Percentiles rank a stretch among this genome's conserved stretches.
phyloP scores from a whole-genome alignment of 2,329 filamentous ascomycete species.

The Dendrostoma leiphaemia region DNA sequence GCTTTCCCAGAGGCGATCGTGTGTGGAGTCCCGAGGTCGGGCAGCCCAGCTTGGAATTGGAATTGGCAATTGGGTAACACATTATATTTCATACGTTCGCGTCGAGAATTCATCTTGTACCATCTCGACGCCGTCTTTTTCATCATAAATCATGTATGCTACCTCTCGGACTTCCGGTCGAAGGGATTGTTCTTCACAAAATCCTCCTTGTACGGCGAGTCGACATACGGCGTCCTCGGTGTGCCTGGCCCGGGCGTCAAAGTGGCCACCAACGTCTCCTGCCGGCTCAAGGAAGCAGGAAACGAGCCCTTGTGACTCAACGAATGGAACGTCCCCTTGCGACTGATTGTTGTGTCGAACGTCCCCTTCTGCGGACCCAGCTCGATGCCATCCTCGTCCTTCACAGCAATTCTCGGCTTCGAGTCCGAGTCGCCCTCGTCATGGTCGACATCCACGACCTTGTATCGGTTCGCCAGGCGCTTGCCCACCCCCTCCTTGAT shows the following conservation, averaged over 20 bases:
- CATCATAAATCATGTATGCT: too few species aligned
- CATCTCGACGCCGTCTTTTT: too few species aligned
- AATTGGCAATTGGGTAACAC: too few species aligned
- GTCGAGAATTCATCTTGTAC: too few species aligned
- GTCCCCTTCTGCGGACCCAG: not conserved
- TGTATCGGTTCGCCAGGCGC: conserved; percentile 13
- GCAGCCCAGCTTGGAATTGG: too few species aligned
- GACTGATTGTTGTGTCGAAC: not conserved
- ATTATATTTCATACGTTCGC: too few species aligned
- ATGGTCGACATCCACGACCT: conserved; percentile 9
- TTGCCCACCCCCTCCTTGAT: conserved; percentile 14
- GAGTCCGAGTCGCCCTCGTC: not conserved
- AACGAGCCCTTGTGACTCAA: not conserved
- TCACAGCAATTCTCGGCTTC: not conserved
- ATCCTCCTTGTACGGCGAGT: not conserved
- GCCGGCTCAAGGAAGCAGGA: not conserved
- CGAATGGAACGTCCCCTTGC: not conserved
- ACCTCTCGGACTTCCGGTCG: too few species aligned
- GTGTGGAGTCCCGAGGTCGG: too few species aligned
- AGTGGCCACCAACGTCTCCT: conserved; percentile 8
- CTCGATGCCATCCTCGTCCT: conserved; percentile 1
- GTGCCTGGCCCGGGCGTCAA: not conserved
- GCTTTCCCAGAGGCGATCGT: too few species aligned
- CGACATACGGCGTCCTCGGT: not conserved
- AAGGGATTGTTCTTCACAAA: conserved; percentile 15